Evolutionary conservation across 2,329 filamentous ascomycete genomes (phyloP).

Genomic region (Fusarium sp.): DNA sequence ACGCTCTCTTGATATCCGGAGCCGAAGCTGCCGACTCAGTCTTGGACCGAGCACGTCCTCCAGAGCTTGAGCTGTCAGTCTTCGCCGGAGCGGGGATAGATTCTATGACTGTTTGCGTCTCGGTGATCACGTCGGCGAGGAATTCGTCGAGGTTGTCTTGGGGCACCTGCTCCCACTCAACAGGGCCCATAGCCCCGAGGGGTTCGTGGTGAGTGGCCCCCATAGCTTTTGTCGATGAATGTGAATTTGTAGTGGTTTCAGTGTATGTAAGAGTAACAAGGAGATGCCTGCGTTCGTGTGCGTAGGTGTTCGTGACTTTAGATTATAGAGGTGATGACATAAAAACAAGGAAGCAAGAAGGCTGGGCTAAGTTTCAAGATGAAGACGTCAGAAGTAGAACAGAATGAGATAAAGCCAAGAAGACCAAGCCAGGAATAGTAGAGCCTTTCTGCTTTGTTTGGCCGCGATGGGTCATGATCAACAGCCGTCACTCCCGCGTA

Average conservation of each 20-base stretch:
- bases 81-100: conserved; percentile 71
- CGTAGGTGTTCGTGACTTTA: background rate
- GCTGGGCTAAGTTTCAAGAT: conserved; percentile 5
- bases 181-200: conserved; percentile 67
- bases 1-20: conserved; percentile 65
- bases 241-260: conserved; percentile 6
- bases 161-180: conserved; percentile 64
- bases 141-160: conserved; percentile 66
- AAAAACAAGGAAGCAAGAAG: conserved; percentile 19
- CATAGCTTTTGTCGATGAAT: conserved; percentile 56
- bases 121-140: conserved; percentile 70
- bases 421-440: conserved; percentile 17
- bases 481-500: conserved; percentile 38
- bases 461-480: conserved; percentile 33
- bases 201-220: conserved; percentile 68
- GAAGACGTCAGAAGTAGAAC: conserved; percentile 37
- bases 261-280: conserved; percentile 3
- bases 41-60: conserved; percentile 65
- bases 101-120: conserved; percentile 79
- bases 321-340: conserved; percentile 2
- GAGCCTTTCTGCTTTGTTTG: conserved; percentile 7
- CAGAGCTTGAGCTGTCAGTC: conserved; percentile 57
- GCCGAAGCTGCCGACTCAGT: conserved; percentile 66
- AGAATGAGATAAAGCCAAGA: conserved; percentile 30
- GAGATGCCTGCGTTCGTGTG: background rate